Base-by-base conservation (phyloP, 2,329 filamentous ascomycete genomes). In the Claviceps lovelessii region DNA sequence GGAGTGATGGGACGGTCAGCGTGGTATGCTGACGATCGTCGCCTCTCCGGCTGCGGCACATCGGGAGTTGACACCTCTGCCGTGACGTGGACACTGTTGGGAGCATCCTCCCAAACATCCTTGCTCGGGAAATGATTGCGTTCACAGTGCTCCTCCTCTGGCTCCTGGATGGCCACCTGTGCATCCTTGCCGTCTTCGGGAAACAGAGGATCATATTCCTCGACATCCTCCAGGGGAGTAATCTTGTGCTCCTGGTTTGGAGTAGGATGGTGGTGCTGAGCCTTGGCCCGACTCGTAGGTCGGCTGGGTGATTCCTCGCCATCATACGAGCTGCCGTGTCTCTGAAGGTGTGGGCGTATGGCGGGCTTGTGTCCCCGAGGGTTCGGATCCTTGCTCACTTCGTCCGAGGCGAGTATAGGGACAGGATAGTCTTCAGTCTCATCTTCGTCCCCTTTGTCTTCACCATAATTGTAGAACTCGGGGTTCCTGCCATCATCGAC, bases 81-180 rank as follows among this genome's bases (percentile, higher is more conserved):
- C 39, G 81, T 84, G 64, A 79, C 82, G 63, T 93, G 83, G 53
- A 88, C 76, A 69, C 90, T 95, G 64, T 84, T 86, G 4, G 94
- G 93, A 0, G 89, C 85, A 67, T 98, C 94, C 72, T 98, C 93
- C 93, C 93, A 98, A 45, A 97, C 81, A 67, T 98, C 93, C 67
- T 90, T 86, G 68, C 90, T 96, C 1, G 93, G 93, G 70, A 98
- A 98, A 58, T 79, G 70, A 57, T 85, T 85, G 59, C 81, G 80
- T 57, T 77, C 72, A 59, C 81, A 76, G 59, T 76, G 76, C 52
- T 75, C 72, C 29, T 67, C 65, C 46, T 67, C 65, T 49, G 64
- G 54, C 44, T 71, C 63, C 42, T 57, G 51, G 15, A 55, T 48
- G 10, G 49, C 39, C 31, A 53, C 55, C 9, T 67, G 65, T 19